Evolutionary conservation across 257 asterid species (phyloP).

Genomic region (Solanum gandarillasii): DNA sequence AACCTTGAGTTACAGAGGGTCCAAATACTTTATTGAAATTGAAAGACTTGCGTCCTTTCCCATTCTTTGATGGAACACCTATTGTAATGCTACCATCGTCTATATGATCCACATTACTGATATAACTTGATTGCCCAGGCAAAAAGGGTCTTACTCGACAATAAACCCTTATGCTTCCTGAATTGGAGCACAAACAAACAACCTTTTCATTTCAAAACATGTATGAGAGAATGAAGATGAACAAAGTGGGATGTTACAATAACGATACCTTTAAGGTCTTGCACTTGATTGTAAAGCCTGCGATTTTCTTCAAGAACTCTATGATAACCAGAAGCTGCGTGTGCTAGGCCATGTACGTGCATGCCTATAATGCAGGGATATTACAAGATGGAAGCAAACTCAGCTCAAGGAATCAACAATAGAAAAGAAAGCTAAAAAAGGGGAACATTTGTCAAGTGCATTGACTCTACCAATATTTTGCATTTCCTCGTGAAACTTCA

Average conservation of each 20-base stretch:
- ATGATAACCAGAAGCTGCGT: conserved; percentile 94
- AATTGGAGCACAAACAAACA: conserved; percentile 2
- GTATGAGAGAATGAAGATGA: neutral
- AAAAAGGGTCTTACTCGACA: conserved; percentile 93
- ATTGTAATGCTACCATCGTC: conserved; percentile 82
- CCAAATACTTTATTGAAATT: conserved; percentile 90
- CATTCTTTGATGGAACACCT: conserved; percentile 46
- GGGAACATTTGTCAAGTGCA: neutral
- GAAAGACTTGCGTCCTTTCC: conserved; percentile 70
- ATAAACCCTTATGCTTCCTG: conserved; percentile 96
- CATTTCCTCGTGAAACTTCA: conserved; percentile 79
- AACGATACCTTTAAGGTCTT: conserved; percentile 78
- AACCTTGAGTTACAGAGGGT: conserved; percentile 90
- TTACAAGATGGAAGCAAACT: neutral
- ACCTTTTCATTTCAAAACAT: neutral
- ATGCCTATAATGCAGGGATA: conserved; percentile 29
- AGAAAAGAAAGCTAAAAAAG: neutral
- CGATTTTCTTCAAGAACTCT: conserved; percentile 93
- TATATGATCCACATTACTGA: conserved; percentile 64
- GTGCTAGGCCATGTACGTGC: conserved; percentile 78
- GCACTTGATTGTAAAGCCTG: conserved; percentile 96
- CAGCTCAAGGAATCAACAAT: neutral
- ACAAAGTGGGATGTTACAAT: neutral
- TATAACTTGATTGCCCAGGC: conserved; percentile 38
- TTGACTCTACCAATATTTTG: conserved; percentile 52